These are phyloP conservation scores for Kwoniella bestiolae DNA, from an alignment of 768 basidiomycete species.

Conservation along the genomic window DNA sequence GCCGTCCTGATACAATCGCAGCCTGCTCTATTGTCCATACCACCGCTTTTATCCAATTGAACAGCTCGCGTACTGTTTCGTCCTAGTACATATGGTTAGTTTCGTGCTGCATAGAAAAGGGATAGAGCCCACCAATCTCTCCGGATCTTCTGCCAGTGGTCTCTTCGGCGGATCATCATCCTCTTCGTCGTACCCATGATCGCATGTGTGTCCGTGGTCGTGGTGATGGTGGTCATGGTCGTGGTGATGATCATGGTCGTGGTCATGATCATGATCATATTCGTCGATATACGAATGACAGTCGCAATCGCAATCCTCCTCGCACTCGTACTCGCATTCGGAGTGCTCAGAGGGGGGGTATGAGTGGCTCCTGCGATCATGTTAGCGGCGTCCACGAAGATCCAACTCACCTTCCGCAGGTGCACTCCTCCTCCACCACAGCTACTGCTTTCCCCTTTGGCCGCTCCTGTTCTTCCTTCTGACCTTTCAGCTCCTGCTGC, in stretches of 20 bases:
- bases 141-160: conserved; percentile 47
- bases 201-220: conserved; percentile 19
- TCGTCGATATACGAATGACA: conserved; percentile 30
- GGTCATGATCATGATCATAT: conserved; percentile 25
- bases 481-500: conserved; percentile 53
- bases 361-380: conserved; percentile 15
- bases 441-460: conserved; percentile 26
- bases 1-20: conserved; percentile 47
- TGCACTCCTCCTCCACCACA: conserved; percentile 39
- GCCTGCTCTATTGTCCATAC: conserved; percentile 57
- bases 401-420: conserved; percentile 38
- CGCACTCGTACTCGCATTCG: conserved; percentile 41
- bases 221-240: conserved; percentile 26
- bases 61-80: conserved; percentile 51
- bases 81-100: conserved; percentile 37
- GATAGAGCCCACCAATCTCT: conserved; percentile 45
- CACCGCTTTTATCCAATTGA: conserved; percentile 57
- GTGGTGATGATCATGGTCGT: conserved; percentile 32
- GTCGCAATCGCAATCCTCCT: conserved; percentile 42
- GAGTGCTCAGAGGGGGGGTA: conserved; percentile 36
- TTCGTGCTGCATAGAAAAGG: neutral
- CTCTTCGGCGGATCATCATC: conserved; percentile 26
- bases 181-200: conserved; percentile 16
- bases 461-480: conserved; percentile 27
- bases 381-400: neutral